phyloP scores from a whole-genome alignment of 2,329 filamentous ascomycete species.

The Ascochyta rabiei region DNA sequence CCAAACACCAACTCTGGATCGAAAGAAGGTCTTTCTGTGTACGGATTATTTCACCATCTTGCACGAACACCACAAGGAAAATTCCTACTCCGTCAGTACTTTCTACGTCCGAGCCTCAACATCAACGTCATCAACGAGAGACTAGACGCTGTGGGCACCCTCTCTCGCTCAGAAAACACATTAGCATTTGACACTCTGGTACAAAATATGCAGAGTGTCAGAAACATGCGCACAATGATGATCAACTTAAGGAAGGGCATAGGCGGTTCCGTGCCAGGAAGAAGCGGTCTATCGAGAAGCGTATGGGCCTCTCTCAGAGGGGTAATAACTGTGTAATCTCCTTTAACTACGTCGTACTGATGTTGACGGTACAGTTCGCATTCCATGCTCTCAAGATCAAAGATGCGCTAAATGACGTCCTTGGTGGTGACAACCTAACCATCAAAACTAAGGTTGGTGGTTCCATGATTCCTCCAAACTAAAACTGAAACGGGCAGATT shows the following conservation, averaged over 20 bases:
- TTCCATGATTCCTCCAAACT: no score
- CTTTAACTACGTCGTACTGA: not conserved
- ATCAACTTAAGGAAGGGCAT: conserved; percentile 78
- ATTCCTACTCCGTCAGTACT: conserved; percentile 73
- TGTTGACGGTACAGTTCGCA: conserved; percentile 62
- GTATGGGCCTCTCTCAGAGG: conserved; percentile 75
- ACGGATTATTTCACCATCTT: conserved; percentile 78
- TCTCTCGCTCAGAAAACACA: conserved; percentile 72
- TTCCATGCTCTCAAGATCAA: conserved; percentile 73
- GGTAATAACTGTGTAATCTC: conserved; percentile 41
- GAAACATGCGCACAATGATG: conserved; percentile 74
- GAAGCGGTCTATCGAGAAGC: conserved; percentile 65
- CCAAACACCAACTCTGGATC: conserved; percentile 65
- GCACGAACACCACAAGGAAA: conserved; percentile 82
- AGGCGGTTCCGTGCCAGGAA: conserved; percentile 58
- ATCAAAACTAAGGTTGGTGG: conserved; percentile 61
- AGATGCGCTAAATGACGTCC: conserved; percentile 65
- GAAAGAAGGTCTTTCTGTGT: conserved; percentile 84
- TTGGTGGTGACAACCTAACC: conserved; percentile 58
- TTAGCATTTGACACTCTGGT: conserved; percentile 61
- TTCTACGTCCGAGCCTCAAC: conserved; percentile 78
- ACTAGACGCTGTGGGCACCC: conserved; percentile 69
- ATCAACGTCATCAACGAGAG: conserved; percentile 71
- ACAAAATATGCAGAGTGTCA: conserved; percentile 70
- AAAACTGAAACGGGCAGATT: conserved; percentile 51